Evolutionary conservation across 805 yeast genomes (phyloP).

Genomic region (Metschnikowia shivogae): DNA sequence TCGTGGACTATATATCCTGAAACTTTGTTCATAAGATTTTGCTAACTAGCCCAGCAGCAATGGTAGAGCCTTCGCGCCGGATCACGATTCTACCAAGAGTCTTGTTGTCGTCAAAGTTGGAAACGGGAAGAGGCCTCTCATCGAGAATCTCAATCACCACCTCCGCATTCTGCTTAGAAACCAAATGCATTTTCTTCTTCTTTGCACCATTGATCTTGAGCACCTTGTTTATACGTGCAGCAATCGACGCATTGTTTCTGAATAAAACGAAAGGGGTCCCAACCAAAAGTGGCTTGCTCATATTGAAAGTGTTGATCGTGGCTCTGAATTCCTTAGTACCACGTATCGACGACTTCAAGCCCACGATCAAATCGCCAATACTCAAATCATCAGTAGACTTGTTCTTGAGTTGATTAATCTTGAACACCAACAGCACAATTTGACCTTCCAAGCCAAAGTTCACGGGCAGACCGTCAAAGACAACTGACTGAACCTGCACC

Average conservation of each 20-base stretch:
- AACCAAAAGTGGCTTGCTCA: constrained; percentile 66
- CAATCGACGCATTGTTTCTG: constrained; percentile 67
- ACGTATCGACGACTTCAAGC: constrained; percentile 22
- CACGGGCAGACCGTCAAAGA: constrained; percentile 35
- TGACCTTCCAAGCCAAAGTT: constrained; percentile 62
- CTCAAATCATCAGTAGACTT: constrained; percentile 53
- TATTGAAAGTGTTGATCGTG: constrained; percentile 32
- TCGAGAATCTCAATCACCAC: constrained; percentile 52
- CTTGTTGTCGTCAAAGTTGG: constrained; percentile 44
- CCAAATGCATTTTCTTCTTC: constrained; percentile 53
- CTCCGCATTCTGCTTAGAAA: constrained; percentile 54
- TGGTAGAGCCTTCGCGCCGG: constrained; percentile 63
- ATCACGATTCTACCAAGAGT: constrained; percentile 65
- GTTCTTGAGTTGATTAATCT: constrained; percentile 44
- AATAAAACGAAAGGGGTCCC: constrained; percentile 79
- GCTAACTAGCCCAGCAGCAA: constrained; percentile 58
- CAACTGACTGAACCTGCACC: constrained; percentile 41
- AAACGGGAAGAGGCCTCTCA: constrained; percentile 48
- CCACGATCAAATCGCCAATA: constrained; percentile 53
- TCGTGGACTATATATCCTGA: constrained; percentile 43
- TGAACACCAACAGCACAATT: constrained; percentile 43
- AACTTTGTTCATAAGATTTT: constrained; percentile 10
- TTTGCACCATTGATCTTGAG: constrained; percentile 28
- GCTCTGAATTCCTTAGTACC: constrained; percentile 28
- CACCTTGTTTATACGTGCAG: constrained; percentile 56